phyloP scores from a whole-genome alignment of 768 basidiomycete species.

The Cystobasidiopsis lactophilus region DNA sequence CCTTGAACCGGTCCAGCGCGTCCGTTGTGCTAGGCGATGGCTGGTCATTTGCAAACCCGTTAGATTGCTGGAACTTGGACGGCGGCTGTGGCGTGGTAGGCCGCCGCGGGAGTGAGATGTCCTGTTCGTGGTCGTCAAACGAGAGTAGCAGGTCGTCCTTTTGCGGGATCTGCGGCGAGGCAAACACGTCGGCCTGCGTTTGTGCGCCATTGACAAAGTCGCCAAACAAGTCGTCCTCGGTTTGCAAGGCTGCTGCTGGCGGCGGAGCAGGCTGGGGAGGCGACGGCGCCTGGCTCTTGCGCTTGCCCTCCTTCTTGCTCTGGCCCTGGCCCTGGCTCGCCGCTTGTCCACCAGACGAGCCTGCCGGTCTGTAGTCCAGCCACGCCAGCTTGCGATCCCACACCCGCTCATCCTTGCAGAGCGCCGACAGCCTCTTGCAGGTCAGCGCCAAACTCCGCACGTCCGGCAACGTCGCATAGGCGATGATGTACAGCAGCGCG shows the following conservation, averaged over 20 bases:
- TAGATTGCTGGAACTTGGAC: not conserved
- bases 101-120: slow-evolving; percentile 17
- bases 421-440: slow-evolving; percentile 39
- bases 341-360: too few species aligned
- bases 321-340: slow-evolving; percentile 6
- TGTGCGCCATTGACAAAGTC: slow-evolving; percentile 26
- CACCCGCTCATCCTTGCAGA: slow-evolving; percentile 46
- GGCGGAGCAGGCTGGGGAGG: not conserved
- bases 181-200: slow-evolving; percentile 1
- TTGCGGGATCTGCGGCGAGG: not conserved
- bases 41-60: not conserved
- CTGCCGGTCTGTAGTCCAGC: slow-evolving; percentile 30
- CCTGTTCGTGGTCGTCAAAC: slow-evolving; percentile 22
- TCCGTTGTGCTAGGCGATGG: not conserved
- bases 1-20: slow-evolving; percentile 13
- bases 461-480: slow-evolving; percentile 55
- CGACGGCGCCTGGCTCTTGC: slow-evolving; percentile 37
- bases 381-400: slow-evolving; percentile 57
- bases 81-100: not conserved
- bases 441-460: slow-evolving; percentile 49
- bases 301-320: slow-evolving; percentile 22
- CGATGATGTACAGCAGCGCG: slow-evolving; percentile 50
- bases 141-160: slow-evolving; percentile 22
- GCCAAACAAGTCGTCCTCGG: slow-evolving; percentile 61
- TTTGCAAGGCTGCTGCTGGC: not conserved